phyloP scores from a whole-genome alignment of 1,284 basidiomycete genomes.

The Ceraceosorus guamensis region DNA sequence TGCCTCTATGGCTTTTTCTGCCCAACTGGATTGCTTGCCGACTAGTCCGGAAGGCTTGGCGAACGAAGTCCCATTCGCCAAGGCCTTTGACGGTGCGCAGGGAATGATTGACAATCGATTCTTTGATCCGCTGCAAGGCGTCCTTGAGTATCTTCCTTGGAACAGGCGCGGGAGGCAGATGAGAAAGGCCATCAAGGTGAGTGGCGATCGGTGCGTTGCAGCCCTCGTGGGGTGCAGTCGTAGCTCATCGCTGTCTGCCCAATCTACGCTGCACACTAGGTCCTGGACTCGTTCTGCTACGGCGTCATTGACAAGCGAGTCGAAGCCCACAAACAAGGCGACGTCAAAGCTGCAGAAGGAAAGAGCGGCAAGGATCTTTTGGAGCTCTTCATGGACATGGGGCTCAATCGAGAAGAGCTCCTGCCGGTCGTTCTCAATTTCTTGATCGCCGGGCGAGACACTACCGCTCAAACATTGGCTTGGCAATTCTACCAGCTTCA shows the following conservation, averaged over 20 bases:
- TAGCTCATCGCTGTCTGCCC: neutral
- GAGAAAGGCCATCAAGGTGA: conserved; percentile 19
- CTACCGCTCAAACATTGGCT: conserved; percentile 29
- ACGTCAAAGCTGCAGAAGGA: neutral
- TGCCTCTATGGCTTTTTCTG: conserved; percentile 21
- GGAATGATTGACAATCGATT: conserved; percentile 34
- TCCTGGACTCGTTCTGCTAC: conserved; percentile 3
- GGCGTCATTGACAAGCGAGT: conserved; percentile 5
- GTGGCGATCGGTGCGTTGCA: conserved; percentile 30
- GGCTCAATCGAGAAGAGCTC: conserved; percentile 27
- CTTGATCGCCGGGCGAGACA: conserved; percentile 36
- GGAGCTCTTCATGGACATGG: conserved; percentile 36
- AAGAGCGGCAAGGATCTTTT: conserved; percentile 38
- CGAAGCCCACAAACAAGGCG: conserved; percentile 6
- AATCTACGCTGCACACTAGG: no score
- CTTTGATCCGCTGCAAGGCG: conserved; percentile 18
- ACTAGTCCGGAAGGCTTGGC: conserved; percentile 22
- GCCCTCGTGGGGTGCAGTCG: neutral
- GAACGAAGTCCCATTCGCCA: conserved; percentile 38
- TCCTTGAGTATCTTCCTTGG: conserved; percentile 20
- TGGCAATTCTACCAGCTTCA: conserved; percentile 37
- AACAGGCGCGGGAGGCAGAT: conserved; percentile 19
- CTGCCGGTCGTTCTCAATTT: conserved; percentile 37
- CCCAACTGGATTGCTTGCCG: conserved; percentile 23
- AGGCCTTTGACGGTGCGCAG: conserved; percentile 45